These are phyloP conservation scores for Mariannaea sp. DNA, from an alignment of 2,329 filamentous ascomycete species.

Conservation along the genomic window DNA sequence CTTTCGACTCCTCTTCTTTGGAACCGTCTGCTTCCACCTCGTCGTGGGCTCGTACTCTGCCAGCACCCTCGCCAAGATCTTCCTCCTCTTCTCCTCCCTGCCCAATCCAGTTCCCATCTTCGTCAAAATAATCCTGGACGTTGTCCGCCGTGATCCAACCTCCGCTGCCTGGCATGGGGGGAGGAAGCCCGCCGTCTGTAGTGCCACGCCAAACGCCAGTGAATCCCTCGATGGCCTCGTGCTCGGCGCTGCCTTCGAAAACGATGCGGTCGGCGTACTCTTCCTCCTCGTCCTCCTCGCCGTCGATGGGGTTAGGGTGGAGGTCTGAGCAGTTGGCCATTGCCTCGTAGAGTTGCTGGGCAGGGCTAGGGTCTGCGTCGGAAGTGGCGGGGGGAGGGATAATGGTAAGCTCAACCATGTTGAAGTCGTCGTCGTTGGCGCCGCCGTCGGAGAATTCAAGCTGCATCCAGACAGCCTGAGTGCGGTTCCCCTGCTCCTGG, in stretches of 20 bases:
- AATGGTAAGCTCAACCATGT: conserved; percentile 70
- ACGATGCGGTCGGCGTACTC: conserved; percentile 60
- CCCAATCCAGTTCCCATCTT: conserved; percentile 75
- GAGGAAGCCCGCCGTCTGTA: conserved; percentile 59
- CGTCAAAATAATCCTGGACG: conserved; percentile 81
- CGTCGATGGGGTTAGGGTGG: conserved; percentile 70
- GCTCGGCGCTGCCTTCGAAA: conserved; percentile 57
- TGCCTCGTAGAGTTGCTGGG: conserved; percentile 64
- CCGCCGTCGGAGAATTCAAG: conserved; percentile 66
- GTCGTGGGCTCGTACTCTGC: conserved; percentile 58
- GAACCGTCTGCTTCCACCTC: conserved; percentile 56
- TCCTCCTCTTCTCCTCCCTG: conserved; percentile 48
- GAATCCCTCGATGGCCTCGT: conserved; percentile 61
- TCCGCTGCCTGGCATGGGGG: conserved; percentile 71
- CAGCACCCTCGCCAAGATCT: conserved; percentile 67
- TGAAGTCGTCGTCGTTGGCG: conserved; percentile 65
- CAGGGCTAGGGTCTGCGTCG: conserved; percentile 30
- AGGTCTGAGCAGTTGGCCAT: conserved; percentile 77
- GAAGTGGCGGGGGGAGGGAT: conserved; percentile 51
- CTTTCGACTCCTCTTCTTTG: conserved; percentile 47
- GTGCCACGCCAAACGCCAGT: conserved; percentile 58
- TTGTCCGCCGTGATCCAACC: conserved; percentile 95
- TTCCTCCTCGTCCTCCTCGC: conserved; percentile 62
- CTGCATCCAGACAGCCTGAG: conserved; percentile 67
- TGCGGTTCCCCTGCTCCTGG: conserved; percentile 44